Base-by-base conservation (phyloP, 1,284 basidiomycete genomes). In the Trichosporon faecale region DNA sequence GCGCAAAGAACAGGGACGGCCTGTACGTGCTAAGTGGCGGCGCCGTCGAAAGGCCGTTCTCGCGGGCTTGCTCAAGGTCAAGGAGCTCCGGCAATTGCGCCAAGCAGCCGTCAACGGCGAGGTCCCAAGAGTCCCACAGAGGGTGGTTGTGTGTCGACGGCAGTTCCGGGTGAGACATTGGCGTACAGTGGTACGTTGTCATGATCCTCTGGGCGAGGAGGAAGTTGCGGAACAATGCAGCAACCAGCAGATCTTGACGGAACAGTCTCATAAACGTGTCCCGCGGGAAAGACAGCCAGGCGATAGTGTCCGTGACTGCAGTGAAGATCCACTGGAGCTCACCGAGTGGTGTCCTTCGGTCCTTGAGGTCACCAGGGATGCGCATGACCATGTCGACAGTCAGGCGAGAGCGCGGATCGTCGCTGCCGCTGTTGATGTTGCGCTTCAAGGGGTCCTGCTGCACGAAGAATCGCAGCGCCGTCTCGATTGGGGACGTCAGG, bases 291-390 rank as follows among this genome's bases (percentile, higher is more conserved):
- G 94, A 94, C 12, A 95, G 95, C 96, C 97, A 99, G 14, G 97
- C 97, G 74, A 99, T 98, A 8, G 96, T 98, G 84, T 99, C 96
- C 18, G 96, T 99, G 74, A 99, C 94, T 52, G 96, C 94, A 1
- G 94, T 98, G 84, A 99, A 98, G 76, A 99, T 98, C 96, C 97
- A 99, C 83, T 98, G 98, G 31, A 99, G 89, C 83, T 99, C 96
- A 66, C 96, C 96, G 1, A 99, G 87, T 0, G 96, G 96, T 2
- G 97, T 98, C 27, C 95, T 88, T 37, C 96, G 88, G 79, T 99
- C 96, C 83, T 98, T 98, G 72, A 99, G 88, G 77, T 98, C 94
- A 4, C 97, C 96, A 0, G 96, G 97, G 21, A 99, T 89, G 79
- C 95, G 92, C 88, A 95, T 91, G 46, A 97, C 92, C 90, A 95